phyloP scores from a whole-genome alignment of 345 rosid species.

The Eucalyptus leucophloia region DNA sequence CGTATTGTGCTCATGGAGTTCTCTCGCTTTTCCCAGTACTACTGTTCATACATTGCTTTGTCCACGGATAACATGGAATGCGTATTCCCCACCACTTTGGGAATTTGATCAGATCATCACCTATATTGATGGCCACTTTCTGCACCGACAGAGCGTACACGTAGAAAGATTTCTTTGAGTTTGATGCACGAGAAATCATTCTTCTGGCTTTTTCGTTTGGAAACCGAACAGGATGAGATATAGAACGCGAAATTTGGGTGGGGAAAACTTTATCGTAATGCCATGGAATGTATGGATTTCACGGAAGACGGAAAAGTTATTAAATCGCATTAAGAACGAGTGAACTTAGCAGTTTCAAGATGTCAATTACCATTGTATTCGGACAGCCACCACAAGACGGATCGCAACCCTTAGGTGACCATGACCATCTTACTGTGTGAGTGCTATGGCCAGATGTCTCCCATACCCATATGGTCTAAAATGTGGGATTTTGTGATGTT shows the following conservation, averaged over 20 bases:
- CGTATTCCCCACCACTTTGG: constrained; percentile 16
- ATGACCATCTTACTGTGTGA: not conserved
- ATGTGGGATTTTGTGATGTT: not conserved
- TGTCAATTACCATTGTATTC: rapidly evolving
- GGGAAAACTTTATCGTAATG: not conserved
- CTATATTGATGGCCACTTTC: not conserved
- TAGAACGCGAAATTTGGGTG: not conserved
- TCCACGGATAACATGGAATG: constrained; percentile 23
- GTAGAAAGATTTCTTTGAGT: not conserved
- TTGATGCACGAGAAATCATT: not conserved
- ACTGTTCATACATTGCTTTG: constrained; percentile 22
- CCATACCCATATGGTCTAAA: not conserved
- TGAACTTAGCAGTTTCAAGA: not conserved
- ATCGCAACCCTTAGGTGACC: not conserved
- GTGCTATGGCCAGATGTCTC: not conserved
- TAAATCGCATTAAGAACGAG: not conserved
- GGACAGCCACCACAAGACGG: not conserved
- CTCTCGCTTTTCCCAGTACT: not conserved
- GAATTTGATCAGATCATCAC: not conserved
- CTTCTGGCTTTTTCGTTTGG: not conserved
- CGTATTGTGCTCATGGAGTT: not conserved
- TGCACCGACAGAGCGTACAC: not conserved
- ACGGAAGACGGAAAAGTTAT: not conserved
- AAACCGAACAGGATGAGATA: not conserved
- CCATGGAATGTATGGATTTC: not conserved